Base-by-base conservation (phyloP, 768 basidiomycete genomes). In the Collybia nuda region DNA sequence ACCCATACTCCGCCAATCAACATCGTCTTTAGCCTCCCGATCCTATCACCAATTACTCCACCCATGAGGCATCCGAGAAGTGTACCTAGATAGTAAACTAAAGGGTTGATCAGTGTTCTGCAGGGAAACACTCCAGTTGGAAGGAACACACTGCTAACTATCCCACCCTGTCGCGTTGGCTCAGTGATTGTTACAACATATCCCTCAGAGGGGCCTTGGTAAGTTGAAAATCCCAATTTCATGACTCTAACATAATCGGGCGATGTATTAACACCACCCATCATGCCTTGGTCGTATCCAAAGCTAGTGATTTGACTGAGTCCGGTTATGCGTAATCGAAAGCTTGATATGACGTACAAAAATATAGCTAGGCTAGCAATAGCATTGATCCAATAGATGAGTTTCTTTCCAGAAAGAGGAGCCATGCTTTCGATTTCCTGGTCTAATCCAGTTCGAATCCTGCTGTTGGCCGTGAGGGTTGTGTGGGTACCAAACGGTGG, bases 241-340 rank as follows among this genome's bases (percentile, higher is more conserved):
- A 76, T 75, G 9, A 65, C 67, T 40, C 62, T 58, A 40, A 74
- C 73, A 51, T 75, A 76, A 52, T 75, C 67, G 39, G 74, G 73
- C 12, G 73, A 67, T 12, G 72, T 73, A 51, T 76, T 76, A n/a
- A 76, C 73, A 29, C 74, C 73, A 24, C 72, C 71, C 74, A 76
- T 76, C 70, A 75, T 73, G 18, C 74, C 74, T 60, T 76, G 74
- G 56, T 75, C 74, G 66, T 76, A 76, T 19, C 74, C 74, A 56
- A 76, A 76, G 56, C 77, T 74, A 38, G 23, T 19, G 32, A 11
- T 18, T 56, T 21, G 56, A 18, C 32, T 7, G 32, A 11, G 32
- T 24, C 6, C 12, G 36, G 15, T 2, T 15, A n/a, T 29, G 3
- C 23, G 22, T 1, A 9, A 14, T 40, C 14, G 43, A 23, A 19